Conservation (phyloP, 2,329 filamentous ascomycete species). For the Beauveria medogensis region DNA sequence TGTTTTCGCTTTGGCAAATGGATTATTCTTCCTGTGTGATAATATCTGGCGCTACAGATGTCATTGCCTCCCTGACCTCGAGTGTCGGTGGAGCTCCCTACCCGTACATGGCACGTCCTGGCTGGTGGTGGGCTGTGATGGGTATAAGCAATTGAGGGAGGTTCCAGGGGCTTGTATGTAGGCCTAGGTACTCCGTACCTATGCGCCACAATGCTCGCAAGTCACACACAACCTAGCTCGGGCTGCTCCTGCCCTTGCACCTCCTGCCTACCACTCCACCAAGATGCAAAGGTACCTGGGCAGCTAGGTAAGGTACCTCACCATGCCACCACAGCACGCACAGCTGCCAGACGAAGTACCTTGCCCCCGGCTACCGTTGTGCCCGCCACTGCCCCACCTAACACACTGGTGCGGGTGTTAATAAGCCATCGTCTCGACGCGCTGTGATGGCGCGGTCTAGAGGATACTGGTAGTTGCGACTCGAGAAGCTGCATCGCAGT, state of each 20-base stretch:
- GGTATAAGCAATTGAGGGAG: not conserved
- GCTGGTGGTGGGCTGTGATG: not conserved
- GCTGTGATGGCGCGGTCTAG: not conserved
- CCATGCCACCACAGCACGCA: not conserved
- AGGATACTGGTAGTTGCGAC: not conserved
- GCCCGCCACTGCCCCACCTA: constrained; percentile 5
- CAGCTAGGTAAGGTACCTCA: not conserved
- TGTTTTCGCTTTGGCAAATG: not conserved
- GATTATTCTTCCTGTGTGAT: not conserved
- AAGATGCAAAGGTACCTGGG: too few relatives aligned
- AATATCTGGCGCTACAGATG: not conserved
- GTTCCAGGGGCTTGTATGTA: not conserved
- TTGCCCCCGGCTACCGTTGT: not conserved
- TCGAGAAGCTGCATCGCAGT: not conserved
- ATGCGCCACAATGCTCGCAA: not conserved
- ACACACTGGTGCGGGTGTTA: not conserved
- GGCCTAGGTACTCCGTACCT: not conserved
- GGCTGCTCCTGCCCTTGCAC: not conserved
- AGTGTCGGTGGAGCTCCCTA: constrained; percentile 7
- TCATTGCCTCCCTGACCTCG: constrained; percentile 3
- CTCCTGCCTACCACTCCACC: not conserved
- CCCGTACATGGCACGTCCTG: not conserved
- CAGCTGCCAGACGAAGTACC: not conserved
- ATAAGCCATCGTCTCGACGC: not conserved
- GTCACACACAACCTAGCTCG: not conserved